These are phyloP conservation scores for Amphibolis antarctica DNA, from an alignment of 106 monocot species.

Conservation along the genomic window DNA sequence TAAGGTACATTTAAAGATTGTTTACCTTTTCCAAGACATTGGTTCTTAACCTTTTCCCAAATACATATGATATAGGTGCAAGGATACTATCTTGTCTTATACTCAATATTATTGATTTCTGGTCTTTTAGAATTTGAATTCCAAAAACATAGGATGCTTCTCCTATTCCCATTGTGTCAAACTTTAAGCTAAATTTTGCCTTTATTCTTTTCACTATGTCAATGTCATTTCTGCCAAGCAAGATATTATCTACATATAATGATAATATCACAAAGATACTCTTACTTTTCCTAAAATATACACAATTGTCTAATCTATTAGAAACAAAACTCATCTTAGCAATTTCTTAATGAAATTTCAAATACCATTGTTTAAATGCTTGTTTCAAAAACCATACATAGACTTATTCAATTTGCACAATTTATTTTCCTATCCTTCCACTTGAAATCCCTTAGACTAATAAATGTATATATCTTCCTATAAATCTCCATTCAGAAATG, in stretches of 20 bases:
- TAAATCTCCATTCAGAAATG: neutral
- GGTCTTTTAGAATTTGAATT: neutral
- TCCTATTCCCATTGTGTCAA: too few relatives aligned
- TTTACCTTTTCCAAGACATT: too few relatives aligned
- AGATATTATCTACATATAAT: too few relatives aligned
- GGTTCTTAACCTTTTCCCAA: too few relatives aligned
- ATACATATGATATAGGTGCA: neutral
- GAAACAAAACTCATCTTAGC: neutral
- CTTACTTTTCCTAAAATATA: neutral
- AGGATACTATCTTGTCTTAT: neutral
- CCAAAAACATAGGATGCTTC: too few relatives aligned
- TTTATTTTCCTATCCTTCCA: neutral
- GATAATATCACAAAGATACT: too few relatives aligned
- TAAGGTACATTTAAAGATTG: neutral
- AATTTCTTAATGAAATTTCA: neutral
- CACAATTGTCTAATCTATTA: neutral
- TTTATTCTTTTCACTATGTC: too few relatives aligned
- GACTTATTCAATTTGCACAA: neutral
- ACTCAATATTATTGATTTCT: too few relatives aligned
- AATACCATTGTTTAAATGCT: neutral
- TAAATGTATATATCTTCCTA: neutral
- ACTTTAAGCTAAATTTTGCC: too few relatives aligned
- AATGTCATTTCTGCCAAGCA: too few relatives aligned
- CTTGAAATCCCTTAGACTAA: neutral
- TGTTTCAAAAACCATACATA: neutral